Conservation (phyloP, 2,329 filamentous ascomycete genomes). For the Triangularia setosa region DNA sequence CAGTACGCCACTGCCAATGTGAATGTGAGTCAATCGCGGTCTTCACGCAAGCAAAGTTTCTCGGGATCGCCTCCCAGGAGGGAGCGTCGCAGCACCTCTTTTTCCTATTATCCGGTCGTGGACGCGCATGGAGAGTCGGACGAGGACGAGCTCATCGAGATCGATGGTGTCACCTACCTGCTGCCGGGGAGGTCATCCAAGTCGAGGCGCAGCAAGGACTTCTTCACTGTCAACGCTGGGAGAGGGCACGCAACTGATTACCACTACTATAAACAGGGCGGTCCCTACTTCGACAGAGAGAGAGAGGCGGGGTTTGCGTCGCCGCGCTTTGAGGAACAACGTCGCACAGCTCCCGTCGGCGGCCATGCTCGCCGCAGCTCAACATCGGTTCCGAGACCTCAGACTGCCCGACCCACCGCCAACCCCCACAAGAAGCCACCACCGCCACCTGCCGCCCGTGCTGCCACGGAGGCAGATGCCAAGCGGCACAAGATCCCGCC, state of each 20-base stretch:
- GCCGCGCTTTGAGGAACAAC: constrained; percentile 38
- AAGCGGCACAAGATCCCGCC: constrained; percentile 70
- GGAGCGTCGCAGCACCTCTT: constrained; percentile 54
- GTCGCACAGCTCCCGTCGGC: constrained; percentile 38
- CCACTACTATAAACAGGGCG: constrained; percentile 53
- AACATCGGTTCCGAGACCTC: constrained; percentile 47
- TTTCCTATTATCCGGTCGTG: constrained; percentile 56
- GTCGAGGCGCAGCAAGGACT: constrained; percentile 39
- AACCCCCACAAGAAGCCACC: constrained; percentile 38
- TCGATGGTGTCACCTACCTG: constrained; percentile 51
- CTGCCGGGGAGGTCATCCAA: constrained; percentile 50
- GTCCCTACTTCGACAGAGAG: constrained; percentile 30
- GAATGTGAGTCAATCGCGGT: constrained; percentile 59
- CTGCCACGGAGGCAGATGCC: constrained; percentile 58
- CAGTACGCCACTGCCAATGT: constrained; percentile 64
- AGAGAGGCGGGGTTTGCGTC: constrained; percentile 41
- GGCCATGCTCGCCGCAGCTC: constrained; percentile 45
- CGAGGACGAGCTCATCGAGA: constrained; percentile 58
- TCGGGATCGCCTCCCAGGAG: constrained; percentile 44
- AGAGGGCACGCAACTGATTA: constrained; percentile 55
- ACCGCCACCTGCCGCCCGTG: constrained; percentile 34
- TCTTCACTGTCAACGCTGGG: constrained; percentile 45
- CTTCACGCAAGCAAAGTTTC: constrained; percentile 47
- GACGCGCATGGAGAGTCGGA: constrained; percentile 59
- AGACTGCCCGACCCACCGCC: constrained; percentile 47